Evolutionary conservation across 2,329 filamentous ascomycete genomes (phyloP).

Genomic region (Colletotrichum gigasporum): DNA sequence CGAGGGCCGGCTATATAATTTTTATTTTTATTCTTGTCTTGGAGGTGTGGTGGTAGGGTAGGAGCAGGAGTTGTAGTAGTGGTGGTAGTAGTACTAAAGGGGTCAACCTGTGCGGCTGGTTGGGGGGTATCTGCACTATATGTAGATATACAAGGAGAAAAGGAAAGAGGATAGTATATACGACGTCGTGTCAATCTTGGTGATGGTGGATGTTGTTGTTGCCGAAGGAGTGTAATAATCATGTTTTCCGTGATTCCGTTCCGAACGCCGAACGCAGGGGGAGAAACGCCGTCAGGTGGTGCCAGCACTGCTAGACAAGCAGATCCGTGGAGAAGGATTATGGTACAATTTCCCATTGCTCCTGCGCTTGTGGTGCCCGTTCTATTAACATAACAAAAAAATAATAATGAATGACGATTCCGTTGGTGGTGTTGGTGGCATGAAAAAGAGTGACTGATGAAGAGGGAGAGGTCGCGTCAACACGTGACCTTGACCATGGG

Average conservation of each 20-base stretch:
- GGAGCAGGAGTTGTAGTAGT: no score
- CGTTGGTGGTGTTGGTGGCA: neutral
- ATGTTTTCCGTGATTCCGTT: neutral
- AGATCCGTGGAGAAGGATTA: slow-evolving; percentile 1
- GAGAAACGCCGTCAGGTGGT: slow-evolving; percentile 11
- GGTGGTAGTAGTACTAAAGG: no score
- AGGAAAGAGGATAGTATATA: no score
- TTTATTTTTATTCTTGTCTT: no score
- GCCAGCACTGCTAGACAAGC: slow-evolving; percentile 11
- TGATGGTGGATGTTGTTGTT: neutral
- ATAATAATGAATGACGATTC: neutral
- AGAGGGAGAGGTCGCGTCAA: slow-evolving; percentile 26
- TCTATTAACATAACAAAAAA: no score
- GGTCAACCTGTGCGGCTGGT: no score
- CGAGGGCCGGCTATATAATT: no score
- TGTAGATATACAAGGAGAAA: no score
- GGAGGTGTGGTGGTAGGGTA: no score
- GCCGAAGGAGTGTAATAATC: neutral
- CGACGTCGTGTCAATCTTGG: slow-evolving; percentile 5
- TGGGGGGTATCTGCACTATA: no score
- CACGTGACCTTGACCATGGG: slow-evolving; percentile 52
- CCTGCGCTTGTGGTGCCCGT: neutral
- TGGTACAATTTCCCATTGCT: neutral
- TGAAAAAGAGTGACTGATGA: no score
- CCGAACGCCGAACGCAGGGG: slow-evolving; percentile 1